Evolutionary conservation across 2,329 filamentous ascomycete genomes (phyloP), one percentile per base, ranked within the genome.

Genomic region (Neofusicoccum sp.): DNA sequence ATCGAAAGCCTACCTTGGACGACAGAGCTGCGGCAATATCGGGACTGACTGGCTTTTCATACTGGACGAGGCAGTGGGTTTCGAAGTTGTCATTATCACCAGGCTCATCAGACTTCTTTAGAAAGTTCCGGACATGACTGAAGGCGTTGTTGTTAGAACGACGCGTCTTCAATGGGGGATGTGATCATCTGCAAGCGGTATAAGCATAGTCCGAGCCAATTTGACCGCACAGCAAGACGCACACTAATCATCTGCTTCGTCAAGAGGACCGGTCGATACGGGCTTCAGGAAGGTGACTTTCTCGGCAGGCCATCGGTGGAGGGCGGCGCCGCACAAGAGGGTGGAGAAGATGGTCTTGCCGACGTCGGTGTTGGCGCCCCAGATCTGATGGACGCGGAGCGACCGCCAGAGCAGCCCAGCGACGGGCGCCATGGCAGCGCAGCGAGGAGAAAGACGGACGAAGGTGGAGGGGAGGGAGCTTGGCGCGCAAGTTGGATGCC

Each of bases 261-360:
- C 77, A 8, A 79, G 71, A 6, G 89, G 83, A 0, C 92, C 92
- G 0, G 92, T 95, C 1, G 91, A 94, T 1, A 96, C 87, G 0
- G 92, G 92, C 74, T 96, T 96, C 61, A 96, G 73, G 73, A 91
- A 96, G 9, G 84, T 81, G 1, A 87, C 83, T 22, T 78, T 76
- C 49, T 84, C 81, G 22, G 80, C 79, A 43, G 77, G 76, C 31
- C 77, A 79, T 6, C 6, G 9, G 11, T 9, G 9, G 41, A 77
- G 78, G 3, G 87, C 83, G 7, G 88, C 84, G 66, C 85, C 87
- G 73, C 87, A 89, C 3, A 96, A 80, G 11, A 92, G 76, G 0
- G 90, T 92, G 1, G 89, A 89, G 64, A 93, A 84, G 36, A 96
- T 85, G 0, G 92, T 96, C 80, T 96, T 96, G 67, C 92, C 92